Base-by-base conservation (phyloP, 345 rosid species). In the Lepidium sativum region DNA sequence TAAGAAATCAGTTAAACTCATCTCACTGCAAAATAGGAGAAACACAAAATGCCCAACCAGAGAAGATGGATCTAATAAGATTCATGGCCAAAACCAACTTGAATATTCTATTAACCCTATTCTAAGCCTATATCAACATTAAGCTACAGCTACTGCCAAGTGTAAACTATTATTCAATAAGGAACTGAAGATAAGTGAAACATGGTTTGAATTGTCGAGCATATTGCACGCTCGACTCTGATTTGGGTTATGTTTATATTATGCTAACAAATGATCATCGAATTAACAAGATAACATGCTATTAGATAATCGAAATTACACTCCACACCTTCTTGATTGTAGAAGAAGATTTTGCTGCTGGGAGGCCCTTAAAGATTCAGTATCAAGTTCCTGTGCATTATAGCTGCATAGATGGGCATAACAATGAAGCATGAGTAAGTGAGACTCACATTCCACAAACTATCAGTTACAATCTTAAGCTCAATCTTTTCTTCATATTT, bases 301-400 rank as follows among this genome's bases (percentile, higher is more conserved):
- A 17, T 18, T 10, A 37, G 20, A 64, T 11, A 37, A 32, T 12
- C 27, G n/a, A 33, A 41, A 41, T 7, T 17, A 52, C 6, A 51
- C 31, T 50, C 25, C 75, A 70, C 43, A 81, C 92, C 88, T 80
- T 81, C 78, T 82, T 33, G 89, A 67, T 51, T 85, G 83, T 60
- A 80, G 71, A 55, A 84, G 80, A 72, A 81, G 82, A 56, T 73
- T 35, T 61, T 84, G 88, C 60, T 76, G 77, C 66, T 84, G 75
- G 2, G 70, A 69, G 49, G 44, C 71, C 75, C 71, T 68, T 4
- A 74, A 74, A 44, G 84, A 74, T 59, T 78, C 82, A 60, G 27
- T 63, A 58, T 82, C 89, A 75, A 77, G 21, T 41, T 85, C 96
- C 12, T 75, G 78, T 37, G 84, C 82, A 61, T 66, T 59, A 61